Evolutionary conservation across 2,329 filamentous ascomycete species (phyloP).

Genomic region (Botryotinia calthae): DNA sequence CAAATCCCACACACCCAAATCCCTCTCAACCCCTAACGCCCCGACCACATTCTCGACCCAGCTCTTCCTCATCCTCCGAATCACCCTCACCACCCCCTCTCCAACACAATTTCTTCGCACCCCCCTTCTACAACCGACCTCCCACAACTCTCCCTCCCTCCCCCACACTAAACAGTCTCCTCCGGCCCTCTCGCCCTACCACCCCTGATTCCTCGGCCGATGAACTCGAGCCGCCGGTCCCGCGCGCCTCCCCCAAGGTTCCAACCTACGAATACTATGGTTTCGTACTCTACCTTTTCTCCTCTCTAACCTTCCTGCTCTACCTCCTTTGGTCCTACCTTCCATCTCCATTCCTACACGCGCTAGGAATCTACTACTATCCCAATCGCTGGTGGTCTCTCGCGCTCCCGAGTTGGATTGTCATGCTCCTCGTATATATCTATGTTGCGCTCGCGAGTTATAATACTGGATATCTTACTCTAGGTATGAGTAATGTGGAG

Average conservation of each 20-base stretch:
- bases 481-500: conserved; percentile 76
- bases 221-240: conserved; percentile 68
- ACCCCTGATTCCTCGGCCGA: conserved; percentile 91
- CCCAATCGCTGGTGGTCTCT: conserved; percentile 97
- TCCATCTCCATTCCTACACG: conserved; percentile 86
- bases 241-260: conserved; percentile 84
- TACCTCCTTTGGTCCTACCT: conserved; percentile 78
- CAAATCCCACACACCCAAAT: neutral
- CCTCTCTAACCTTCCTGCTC: conserved; percentile 73
- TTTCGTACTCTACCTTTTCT: conserved; percentile 93
- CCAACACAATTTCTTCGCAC: conserved; percentile 56
- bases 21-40: neutral
- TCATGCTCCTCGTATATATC: conserved; percentile 86
- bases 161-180: conserved; percentile 85
- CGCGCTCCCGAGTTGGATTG: conserved; percentile 84
- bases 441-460: conserved; percentile 90
- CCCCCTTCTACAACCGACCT: conserved; percentile 96
- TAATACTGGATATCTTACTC: conserved; percentile 84
- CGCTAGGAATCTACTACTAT: conserved; percentile 93
- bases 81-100: conserved; percentile 38
- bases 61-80: neutral
- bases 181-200: conserved; percentile 86
- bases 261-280: conserved; percentile 99
- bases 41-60: neutral
- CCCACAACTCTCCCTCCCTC: conserved; percentile 91